Conservation (phyloP, 805 yeast genomes). For the Pichia paraexigua region DNA sequence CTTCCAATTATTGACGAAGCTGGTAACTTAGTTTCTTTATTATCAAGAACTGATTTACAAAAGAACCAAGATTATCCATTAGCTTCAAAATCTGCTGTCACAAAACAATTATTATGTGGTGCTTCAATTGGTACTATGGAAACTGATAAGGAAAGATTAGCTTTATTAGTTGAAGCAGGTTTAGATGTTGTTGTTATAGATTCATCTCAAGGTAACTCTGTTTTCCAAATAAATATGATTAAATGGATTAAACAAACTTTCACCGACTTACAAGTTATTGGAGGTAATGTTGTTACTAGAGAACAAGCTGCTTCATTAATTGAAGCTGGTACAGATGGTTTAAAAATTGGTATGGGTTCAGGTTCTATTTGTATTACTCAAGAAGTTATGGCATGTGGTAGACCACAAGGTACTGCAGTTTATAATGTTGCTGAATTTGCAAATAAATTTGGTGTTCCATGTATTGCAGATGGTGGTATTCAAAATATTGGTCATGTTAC, state of each 20-base stretch:
- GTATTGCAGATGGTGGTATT: slow-evolving; percentile 99
- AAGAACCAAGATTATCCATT: slow-evolving; percentile 90
- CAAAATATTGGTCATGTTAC: slow-evolving; percentile 98
- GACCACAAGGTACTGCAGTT: slow-evolving; percentile 99
- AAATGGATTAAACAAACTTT: slow-evolving; percentile 76
- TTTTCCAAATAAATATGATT: slow-evolving; percentile 91
- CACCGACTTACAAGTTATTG: slow-evolving; percentile 83
- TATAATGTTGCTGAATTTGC: slow-evolving; percentile 92
- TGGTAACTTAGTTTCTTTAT: slow-evolving; percentile 74
- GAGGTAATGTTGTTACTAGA: slow-evolving; percentile 97
- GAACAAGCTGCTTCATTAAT: slow-evolving; percentile 97
- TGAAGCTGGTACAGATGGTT: slow-evolving; percentile 94
- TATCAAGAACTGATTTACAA: slow-evolving; percentile 94
- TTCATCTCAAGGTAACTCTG: slow-evolving; percentile 96
- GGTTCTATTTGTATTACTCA: slow-evolving; percentile 99
- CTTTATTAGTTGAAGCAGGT: slow-evolving; percentile 86
- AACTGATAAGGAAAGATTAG: slow-evolving; percentile 79
- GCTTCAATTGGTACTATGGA: slow-evolving; percentile 96
- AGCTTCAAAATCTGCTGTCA: slow-evolving; percentile 86
- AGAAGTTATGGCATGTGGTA: slow-evolving; percentile 99
- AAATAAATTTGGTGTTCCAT: slow-evolving; percentile 92
- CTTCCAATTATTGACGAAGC: slow-evolving; percentile 80
- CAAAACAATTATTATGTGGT: slow-evolving; percentile 96
- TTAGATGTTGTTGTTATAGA: slow-evolving; percentile 93
- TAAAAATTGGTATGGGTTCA: slow-evolving; percentile 99